Base-by-base conservation (phyloP, 371 early-diverging fungal genomes). In the Blakeslea trispora region DNA sequence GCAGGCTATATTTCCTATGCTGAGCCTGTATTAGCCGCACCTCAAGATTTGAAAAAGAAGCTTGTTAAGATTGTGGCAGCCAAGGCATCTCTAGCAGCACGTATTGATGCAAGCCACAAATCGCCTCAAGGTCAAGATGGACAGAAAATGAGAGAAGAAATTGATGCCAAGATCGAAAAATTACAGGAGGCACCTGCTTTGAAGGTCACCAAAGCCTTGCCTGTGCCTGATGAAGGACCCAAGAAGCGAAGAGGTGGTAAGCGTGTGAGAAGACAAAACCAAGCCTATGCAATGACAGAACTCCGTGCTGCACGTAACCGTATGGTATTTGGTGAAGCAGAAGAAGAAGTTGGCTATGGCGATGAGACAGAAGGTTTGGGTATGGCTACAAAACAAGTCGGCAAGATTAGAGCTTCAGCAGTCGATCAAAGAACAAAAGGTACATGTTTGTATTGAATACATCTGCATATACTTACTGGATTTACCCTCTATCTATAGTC, bases 211-310 rank as follows among this genome's bases (percentile, higher is more conserved):
- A 96, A 96, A 64, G 93, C 98, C 1, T 71, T 98, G 45, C 96
- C 97, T 10, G 84, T 93, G 1, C 99, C 99, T 6, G 85, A 88
- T 60, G 98, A 98, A 63, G 92, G 89, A 0, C 86, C 91, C 13
- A 94, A 94, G 70, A 93, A 92, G 63, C 75, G 91, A 41, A 81
- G 99, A 55, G 97, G 91, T 41, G 99, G 99, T 40, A 86, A 89
- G 59, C 62, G 94, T 58, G 91, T 89, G 11, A 84, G 96, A 45
- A 84, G 84, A 72, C 79, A 79, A 47, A 95, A 94, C 69, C 94
- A 96, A 65, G 81, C 88, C 6, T 83, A 87, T 68, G 91, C 91
- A 7, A 73, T 86, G 62, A 92, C 97, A 0, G 99, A 97, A 68
- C 81, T 97, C 31, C 85, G 90, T 45, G 92, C 94, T 61, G 90